Conservation (phyloP, 2,329 filamentous ascomycete genomes). For the Dendryphion nanum region DNA sequence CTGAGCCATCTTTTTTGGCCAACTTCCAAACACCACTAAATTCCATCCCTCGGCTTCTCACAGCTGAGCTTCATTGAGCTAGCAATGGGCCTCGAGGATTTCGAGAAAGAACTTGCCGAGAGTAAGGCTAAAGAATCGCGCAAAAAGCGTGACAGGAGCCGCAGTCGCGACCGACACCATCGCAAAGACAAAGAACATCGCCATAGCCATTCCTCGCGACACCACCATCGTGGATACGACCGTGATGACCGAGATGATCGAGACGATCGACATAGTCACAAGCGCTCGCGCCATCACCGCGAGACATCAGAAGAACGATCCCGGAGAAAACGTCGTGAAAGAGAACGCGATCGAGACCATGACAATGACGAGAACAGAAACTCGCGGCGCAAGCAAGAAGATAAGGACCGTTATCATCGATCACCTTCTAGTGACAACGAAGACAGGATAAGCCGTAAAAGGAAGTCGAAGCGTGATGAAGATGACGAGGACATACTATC, state of each 20-base stretch:
- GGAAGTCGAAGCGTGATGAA: conserved; percentile 33
- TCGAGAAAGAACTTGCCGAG: conserved; percentile 72
- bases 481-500: conserved; percentile 28
- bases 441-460: conserved; percentile 30
- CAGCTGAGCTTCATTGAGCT: too few relatives aligned
- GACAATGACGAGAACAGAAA: conserved; percentile 33
- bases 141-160: conserved; percentile 48
- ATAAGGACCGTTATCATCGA: conserved; percentile 23
- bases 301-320: conserved; percentile 39
- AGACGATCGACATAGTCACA: conserved; percentile 55
- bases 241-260: conserved; percentile 48
- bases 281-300: conserved; percentile 59
- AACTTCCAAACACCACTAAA: too few relatives aligned
- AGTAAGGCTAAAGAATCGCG: conserved; percentile 57
- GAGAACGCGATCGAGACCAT: conserved; percentile 25
- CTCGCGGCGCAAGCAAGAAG: conserved; percentile 31
- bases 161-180: conserved; percentile 33
- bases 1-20: too few relatives aligned
- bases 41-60: too few relatives aligned
- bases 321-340: conserved; percentile 45
- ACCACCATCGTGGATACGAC: conserved; percentile 43
- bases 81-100: conserved; percentile 65
- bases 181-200: conserved; percentile 42
- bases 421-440: conserved; percentile 35
- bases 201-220: conserved; percentile 45